phyloP scores from a whole-genome alignment of 441 rosid species.

The Eruca vesicaria region DNA sequence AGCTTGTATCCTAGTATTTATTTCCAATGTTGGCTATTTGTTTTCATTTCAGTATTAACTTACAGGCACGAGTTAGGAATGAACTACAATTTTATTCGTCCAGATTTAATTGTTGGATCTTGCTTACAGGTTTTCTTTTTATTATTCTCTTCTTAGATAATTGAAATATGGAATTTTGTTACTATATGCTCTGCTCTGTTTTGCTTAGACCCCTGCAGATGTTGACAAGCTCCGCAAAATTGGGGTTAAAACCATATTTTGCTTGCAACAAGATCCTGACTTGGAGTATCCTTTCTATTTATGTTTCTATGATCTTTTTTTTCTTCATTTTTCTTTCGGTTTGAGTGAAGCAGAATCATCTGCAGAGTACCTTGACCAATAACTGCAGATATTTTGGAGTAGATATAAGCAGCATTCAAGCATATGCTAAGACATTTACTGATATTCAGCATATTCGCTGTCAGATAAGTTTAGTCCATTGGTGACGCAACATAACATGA shows the following conservation, averaged over 20 bases:
- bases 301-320: not conserved
- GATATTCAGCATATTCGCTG: slow-evolving; percentile 86
- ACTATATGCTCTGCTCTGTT: not conserved
- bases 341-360: slow-evolving; percentile 1
- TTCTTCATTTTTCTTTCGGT: not conserved
- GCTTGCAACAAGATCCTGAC: slow-evolving; percentile 92
- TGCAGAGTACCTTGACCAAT: slow-evolving; percentile 44
- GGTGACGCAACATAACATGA: not conserved
- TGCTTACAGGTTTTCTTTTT: slow-evolving; percentile 74
- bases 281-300: slow-evolving; percentile 75
- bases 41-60: slow-evolving; percentile 71
- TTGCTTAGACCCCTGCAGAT: slow-evolving; percentile 70
- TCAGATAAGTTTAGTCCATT: slow-evolving; percentile 60
- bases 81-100: slow-evolving; percentile 80
- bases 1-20: no score
- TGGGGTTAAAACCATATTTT: slow-evolving; percentile 88
- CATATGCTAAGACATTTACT: slow-evolving; percentile 53
- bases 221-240: slow-evolving; percentile 81
- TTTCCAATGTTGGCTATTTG: no score
- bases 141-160: slow-evolving; percentile 8
- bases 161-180: not conserved
- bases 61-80: slow-evolving; percentile 94
- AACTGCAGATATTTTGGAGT: slow-evolving; percentile 82
- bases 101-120: slow-evolving; percentile 91
- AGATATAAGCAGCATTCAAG: slow-evolving; percentile 76